phyloP scores from a whole-genome alignment of 345 rosid genomes.

The Garcia nutans region DNA sequence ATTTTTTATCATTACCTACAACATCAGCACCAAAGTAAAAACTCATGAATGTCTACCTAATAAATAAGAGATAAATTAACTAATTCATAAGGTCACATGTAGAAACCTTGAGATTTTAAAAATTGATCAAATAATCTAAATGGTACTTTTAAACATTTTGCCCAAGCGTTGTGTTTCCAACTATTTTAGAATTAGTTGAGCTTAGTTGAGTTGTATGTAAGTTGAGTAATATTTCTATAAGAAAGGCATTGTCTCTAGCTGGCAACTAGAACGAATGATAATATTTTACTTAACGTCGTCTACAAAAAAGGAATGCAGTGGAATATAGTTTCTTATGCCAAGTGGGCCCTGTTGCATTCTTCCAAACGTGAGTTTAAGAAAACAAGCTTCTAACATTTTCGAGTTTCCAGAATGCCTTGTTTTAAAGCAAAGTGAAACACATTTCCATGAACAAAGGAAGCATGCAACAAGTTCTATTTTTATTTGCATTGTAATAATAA shows the following conservation, averaged over 20 bases:
- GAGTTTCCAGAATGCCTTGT: neutral
- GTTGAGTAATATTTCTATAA: neutral
- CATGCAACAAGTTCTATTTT: neutral
- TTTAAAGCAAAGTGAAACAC: neutral
- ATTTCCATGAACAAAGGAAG: neutral
- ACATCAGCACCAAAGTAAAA: conserved; percentile 9
- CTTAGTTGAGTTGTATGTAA: neutral
- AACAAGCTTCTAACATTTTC: neutral
- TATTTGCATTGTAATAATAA: neutral
- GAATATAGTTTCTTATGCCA: neutral
- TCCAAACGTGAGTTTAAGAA: neutral
- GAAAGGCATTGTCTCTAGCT: neutral
- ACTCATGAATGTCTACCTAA: neutral
- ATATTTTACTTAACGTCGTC: too few species aligned
- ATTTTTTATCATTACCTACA: conserved; percentile 87
- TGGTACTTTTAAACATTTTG: neutral
- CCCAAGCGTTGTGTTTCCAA: neutral
- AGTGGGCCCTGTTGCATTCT: neutral
- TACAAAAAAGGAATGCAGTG: neutral
- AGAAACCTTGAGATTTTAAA: neutral
- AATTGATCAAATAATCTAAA: neutral
- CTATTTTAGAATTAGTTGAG: too few species aligned
- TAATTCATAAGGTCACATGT: too few species aligned
- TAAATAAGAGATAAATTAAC: too few species aligned
- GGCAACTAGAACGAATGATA: neutral